phyloP scores from a whole-genome alignment of 257 asterid genomes.

The Capsicum rhomboideum region DNA sequence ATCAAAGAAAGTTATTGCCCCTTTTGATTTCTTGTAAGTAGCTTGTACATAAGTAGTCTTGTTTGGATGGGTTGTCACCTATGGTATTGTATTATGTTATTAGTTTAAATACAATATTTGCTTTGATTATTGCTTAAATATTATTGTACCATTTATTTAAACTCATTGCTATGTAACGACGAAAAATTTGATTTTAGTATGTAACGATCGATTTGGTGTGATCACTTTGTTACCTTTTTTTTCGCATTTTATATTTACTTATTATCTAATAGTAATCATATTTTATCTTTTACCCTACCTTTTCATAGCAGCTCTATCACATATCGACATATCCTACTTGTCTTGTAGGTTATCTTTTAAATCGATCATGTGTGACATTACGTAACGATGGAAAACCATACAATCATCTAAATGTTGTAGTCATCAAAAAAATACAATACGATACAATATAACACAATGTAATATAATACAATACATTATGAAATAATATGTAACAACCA shows the following conservation, averaged over 20 bases:
- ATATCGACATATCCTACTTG: background rate
- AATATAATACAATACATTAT: background rate
- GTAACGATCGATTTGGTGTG: background rate
- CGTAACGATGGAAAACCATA: rapidly evolving
- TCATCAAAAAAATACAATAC: background rate
- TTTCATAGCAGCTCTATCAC: background rate
- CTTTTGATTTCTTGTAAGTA: background rate
- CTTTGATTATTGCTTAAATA: too few relatives aligned
- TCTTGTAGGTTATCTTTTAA: too few relatives aligned
- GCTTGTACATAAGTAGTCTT: too few relatives aligned
- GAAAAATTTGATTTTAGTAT: background rate
- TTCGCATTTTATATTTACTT: background rate
- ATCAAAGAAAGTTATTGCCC: background rate
- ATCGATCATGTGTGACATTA: background rate
- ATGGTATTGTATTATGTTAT: too few relatives aligned
- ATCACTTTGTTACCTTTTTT: background rate
- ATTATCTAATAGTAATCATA: background rate
- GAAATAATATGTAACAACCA: background rate
- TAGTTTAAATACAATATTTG: too few relatives aligned
- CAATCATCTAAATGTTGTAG: background rate
- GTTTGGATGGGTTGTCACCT: too few relatives aligned
- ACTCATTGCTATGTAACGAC: too few relatives aligned
- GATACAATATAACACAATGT: background rate
- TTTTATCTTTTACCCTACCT: background rate
- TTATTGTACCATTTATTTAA: too few relatives aligned